phyloP scores from a whole-genome alignment of 148 eudicot species.

The Beta vulgaris region DNA sequence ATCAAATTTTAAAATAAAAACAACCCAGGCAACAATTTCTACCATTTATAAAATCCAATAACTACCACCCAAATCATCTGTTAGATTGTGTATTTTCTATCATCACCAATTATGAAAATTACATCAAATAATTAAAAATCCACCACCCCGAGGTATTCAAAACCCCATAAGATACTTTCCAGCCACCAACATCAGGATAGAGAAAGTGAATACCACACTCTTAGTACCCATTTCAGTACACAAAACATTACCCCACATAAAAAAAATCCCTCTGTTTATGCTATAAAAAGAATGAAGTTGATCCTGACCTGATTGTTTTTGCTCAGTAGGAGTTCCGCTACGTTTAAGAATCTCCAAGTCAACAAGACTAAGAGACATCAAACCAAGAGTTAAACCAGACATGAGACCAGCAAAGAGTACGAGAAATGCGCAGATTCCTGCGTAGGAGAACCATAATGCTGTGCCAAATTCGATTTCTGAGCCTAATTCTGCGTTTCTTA shows the following conservation, averaged over 20 bases:
- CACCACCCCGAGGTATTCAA: background rate
- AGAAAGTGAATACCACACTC: too few relatives aligned
- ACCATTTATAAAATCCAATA: background rate
- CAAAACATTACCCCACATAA: background rate
- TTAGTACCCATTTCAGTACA: background rate
- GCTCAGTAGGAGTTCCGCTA: constrained; percentile 66
- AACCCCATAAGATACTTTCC: background rate
- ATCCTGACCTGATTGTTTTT: constrained; percentile 91
- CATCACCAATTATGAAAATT: background rate
- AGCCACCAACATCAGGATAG: too few relatives aligned
- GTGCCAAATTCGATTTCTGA: constrained; percentile 63
- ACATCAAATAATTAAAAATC: background rate
- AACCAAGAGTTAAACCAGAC: constrained; percentile 90
- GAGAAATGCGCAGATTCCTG: constrained; percentile 52
- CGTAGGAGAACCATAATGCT: constrained; percentile 58
- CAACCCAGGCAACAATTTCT: background rate
- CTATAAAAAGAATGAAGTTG: too few relatives aligned
- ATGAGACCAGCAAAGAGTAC: constrained; percentile 85
- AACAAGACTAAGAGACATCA: constrained; percentile 90
- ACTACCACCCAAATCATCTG: background rate
- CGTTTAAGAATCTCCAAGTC: constrained; percentile 91
- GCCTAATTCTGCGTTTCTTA: constrained; percentile 15
- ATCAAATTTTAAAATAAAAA: background rate
- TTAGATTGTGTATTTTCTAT: too few relatives aligned
- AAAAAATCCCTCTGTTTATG: too few relatives aligned